Conservation (phyloP, 306 rosid genomes). For the Vachellia pachyceras region DNA sequence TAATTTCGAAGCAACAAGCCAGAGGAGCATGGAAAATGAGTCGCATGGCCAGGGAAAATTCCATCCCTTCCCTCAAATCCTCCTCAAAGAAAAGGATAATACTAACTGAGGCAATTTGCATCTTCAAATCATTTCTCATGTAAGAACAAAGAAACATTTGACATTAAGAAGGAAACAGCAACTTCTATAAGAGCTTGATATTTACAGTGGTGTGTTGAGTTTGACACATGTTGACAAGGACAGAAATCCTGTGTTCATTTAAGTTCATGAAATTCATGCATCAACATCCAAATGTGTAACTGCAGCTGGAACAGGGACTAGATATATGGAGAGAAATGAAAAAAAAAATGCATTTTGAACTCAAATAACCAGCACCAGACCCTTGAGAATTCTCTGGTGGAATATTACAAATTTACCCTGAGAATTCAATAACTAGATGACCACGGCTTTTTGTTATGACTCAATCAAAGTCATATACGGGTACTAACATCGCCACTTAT, state of each 20-base stretch:
- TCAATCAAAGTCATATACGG: constrained; percentile 28
- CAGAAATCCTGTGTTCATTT: neutral
- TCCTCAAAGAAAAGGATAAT: neutral
- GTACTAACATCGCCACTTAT: constrained; percentile 13
- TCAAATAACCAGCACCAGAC: neutral
- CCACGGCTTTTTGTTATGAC: neutral
- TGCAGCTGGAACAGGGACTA: constrained; percentile 28
- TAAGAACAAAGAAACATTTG: neutral
- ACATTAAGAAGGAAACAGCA: neutral
- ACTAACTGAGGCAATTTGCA: neutral
- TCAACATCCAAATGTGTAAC: neutral
- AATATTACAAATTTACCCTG: constrained; percentile 25
- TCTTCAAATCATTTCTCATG: neutral
- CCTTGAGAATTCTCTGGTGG: constrained; percentile 5
- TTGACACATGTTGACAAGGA: neutral
- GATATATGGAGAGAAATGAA: constrained; percentile 15
- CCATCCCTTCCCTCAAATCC: neutral
- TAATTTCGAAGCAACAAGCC: constrained; percentile 18
- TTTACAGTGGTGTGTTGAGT: neutral
- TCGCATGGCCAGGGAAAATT: too few relatives aligned
- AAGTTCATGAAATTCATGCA: neutral
- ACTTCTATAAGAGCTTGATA: neutral
- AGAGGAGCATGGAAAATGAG: constrained; percentile 8
- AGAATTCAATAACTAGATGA: constrained; percentile 29
- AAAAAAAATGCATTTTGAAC: constrained; percentile 15